phyloP scores from a whole-genome alignment of 208 protist species.

The Leishmania gerbilli region DNA sequence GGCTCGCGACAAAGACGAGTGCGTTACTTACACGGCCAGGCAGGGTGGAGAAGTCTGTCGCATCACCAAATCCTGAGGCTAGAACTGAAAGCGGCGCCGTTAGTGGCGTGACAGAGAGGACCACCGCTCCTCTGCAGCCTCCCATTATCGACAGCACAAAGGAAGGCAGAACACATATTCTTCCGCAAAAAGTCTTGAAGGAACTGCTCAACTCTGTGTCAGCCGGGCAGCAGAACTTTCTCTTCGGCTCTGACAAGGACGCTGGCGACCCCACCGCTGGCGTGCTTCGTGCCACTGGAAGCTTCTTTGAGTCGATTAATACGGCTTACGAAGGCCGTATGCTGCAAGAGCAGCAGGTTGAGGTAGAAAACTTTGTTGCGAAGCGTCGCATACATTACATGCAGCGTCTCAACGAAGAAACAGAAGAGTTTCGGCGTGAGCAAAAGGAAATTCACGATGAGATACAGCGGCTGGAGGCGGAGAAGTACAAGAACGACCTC shows the following conservation, averaged over 20 bases:
- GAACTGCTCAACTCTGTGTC: slow-evolving; percentile 28
- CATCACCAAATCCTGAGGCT: neutral
- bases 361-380: slow-evolving; percentile 35
- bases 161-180: slow-evolving; percentile 14
- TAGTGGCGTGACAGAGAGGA: neutral
- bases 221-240: slow-evolving; percentile 27
- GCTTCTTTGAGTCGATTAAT: slow-evolving; percentile 49
- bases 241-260: slow-evolving; percentile 24
- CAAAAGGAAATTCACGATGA: slow-evolving; percentile 48
- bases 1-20: slow-evolving; percentile 12
- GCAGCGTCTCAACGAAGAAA: slow-evolving; percentile 48
- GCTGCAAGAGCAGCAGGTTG: slow-evolving; percentile 34
- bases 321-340: slow-evolving; percentile 37
- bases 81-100: neutral
- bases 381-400: slow-evolving; percentile 39
- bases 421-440: slow-evolving; percentile 53
- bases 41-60: neutral
- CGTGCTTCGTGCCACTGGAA: slow-evolving; percentile 26
- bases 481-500: slow-evolving; percentile 45
- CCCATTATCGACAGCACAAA: neutral
- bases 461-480: slow-evolving; percentile 38
- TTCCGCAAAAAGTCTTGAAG: slow-evolving; percentile 24
- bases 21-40: slow-evolving; percentile 1
- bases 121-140: neutral
- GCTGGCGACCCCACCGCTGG: slow-evolving; percentile 11